These are phyloP conservation scores for Plasmodium gallinaceum DNA, from an alignment of 169 alveolate genomes.

Conservation along the genomic window DNA sequence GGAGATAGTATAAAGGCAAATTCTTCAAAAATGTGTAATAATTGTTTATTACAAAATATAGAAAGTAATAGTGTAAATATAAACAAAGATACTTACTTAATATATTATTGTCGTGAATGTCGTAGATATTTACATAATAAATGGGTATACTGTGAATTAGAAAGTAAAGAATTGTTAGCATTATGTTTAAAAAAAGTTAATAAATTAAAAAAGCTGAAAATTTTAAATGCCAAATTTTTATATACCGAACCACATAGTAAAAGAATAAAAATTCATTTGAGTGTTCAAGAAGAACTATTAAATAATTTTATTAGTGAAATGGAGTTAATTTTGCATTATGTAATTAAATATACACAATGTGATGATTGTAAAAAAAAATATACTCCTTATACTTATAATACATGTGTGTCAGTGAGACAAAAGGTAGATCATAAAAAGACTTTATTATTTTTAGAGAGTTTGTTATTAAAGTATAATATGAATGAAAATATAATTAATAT, in stretches of 20 bases:
- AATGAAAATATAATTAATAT: constrained; percentile 94
- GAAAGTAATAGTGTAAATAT: constrained; percentile 82
- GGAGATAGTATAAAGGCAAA: constrained; percentile 92
- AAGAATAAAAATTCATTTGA: constrained; percentile 95
- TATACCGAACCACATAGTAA: constrained; percentile 98
- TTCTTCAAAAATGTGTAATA: constrained; percentile 92
- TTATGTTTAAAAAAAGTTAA: constrained; percentile 96
- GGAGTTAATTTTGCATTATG: constrained; percentile 92
- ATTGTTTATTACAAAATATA: constrained; percentile 92
- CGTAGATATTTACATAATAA: constrained; percentile 94
- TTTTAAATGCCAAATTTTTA: constrained; percentile 96
- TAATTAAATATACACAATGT: constrained; percentile 95
- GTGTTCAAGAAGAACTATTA: constrained; percentile 96
- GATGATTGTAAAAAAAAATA: constrained; percentile 97
- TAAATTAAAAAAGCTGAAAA: constrained; percentile 94
- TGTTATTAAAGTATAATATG: constrained; percentile 95
- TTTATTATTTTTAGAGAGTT: constrained; percentile 96
- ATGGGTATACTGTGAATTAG: constrained; percentile 96
- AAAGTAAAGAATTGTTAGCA: constrained; percentile 97
- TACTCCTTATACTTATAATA: constrained; percentile 99
- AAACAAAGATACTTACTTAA: constrained; percentile 71
- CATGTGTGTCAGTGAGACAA: constrained; percentile 97
- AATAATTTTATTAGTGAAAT: constrained; percentile 93
- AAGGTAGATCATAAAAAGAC: constrained; percentile 98
- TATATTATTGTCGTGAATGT: constrained; percentile 93